Percentiles rank a stretch among this genome's conserved stretches.
These are phyloP conservation scores for Cerioporus squamosus DNA, from an alignment of 1,284 basidiomycete species.

Conservation along the genomic window DNA sequence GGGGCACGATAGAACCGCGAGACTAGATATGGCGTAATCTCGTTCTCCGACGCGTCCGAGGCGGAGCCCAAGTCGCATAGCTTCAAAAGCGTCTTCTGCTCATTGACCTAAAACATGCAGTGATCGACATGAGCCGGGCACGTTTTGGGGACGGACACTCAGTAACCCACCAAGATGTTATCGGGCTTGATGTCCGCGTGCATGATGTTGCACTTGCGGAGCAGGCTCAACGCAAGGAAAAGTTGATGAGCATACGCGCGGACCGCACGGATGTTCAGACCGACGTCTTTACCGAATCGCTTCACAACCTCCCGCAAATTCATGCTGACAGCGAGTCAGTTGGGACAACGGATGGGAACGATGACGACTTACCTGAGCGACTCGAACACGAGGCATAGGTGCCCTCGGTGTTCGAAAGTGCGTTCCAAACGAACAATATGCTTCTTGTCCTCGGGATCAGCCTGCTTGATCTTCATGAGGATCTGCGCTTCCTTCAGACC, in stretches of 20 bases:
- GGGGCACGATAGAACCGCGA: constrained; percentile 98
- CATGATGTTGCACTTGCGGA: constrained; percentile 92
- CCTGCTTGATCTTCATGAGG: constrained; percentile 82
- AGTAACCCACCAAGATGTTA: constrained; percentile 79
- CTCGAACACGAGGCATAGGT: constrained; percentile 97
- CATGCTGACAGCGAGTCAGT: constrained; percentile 64
- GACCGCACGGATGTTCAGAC: constrained; percentile 96
- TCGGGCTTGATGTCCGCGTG: constrained; percentile 99
- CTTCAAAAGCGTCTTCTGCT: constrained; percentile 93
- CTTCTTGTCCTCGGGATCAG: constrained; percentile 96
- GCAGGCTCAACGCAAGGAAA: constrained; percentile 84
- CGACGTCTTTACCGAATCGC: constrained; percentile 98
- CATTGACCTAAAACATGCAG: constrained; percentile 77
- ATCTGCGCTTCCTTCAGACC: constrained; percentile 94
- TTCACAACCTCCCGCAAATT: constrained; percentile 98
- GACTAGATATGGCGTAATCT: constrained; percentile 98
- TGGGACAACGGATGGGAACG: not conserved
- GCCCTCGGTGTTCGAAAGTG: constrained; percentile 96
- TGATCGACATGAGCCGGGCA: not conserved
- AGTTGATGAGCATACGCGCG: constrained; percentile 97
- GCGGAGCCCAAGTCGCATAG: constrained; percentile 97
- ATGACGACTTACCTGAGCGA: constrained; percentile 71
- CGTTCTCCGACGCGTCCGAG: constrained; percentile 91
- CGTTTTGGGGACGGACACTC: constrained; percentile 32
- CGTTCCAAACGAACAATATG: constrained; percentile 91